These are phyloP conservation scores for Knufia petricola DNA, from an alignment of 2,329 filamentous ascomycete species.

Conservation along the genomic window DNA sequence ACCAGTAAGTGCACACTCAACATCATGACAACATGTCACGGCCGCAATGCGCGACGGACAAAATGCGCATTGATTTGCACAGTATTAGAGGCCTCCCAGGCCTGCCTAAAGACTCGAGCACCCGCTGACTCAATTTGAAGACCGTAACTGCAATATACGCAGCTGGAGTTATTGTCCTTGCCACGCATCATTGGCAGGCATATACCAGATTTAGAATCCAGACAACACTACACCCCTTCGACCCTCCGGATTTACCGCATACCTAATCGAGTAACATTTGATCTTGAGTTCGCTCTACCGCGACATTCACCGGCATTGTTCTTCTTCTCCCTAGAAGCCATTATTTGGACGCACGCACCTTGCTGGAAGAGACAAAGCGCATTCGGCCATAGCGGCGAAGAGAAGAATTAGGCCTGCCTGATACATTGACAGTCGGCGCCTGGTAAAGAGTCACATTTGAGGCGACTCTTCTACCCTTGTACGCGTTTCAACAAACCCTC, in stretches of 20 bases:
- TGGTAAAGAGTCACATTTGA: background rate
- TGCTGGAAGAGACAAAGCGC: background rate
- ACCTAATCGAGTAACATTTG: background rate
- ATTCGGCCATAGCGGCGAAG: background rate
- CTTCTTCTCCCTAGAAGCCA: background rate
- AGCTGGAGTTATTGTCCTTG: background rate
- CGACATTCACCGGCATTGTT: background rate
- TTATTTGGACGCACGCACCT: background rate
- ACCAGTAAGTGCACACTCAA: constrained; percentile 3
- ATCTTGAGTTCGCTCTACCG: background rate
- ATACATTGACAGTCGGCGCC: background rate
- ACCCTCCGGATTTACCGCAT: background rate
- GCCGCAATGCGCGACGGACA: no score
- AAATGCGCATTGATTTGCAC: no score
- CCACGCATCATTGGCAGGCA: background rate
- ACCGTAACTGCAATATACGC: background rate
- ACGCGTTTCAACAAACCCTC: background rate
- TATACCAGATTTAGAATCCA: background rate
- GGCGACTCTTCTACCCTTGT: background rate
- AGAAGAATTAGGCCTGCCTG: background rate
- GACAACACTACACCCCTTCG: background rate
- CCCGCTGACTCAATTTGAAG: constrained; percentile 3
- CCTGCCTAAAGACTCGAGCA: background rate
- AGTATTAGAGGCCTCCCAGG: no score
- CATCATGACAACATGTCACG: no score